Base-by-base conservation (phyloP, 2,329 filamentous ascomycete species). In the Aureobasidium sp. region DNA sequence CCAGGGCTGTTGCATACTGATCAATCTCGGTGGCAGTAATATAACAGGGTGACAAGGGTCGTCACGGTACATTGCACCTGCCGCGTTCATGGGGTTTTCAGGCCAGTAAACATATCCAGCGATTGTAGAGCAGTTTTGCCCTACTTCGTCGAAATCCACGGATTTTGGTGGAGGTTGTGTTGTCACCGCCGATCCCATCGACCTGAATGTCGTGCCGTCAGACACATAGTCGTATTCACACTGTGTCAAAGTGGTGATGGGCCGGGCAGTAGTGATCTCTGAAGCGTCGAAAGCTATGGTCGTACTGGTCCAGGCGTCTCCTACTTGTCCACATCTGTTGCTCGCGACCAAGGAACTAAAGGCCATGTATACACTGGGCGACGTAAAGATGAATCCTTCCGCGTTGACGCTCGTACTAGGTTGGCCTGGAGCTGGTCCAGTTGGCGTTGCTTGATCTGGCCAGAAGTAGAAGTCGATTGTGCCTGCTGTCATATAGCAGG, bases 311-410 rank as follows among this genome's bases (percentile, higher is more conserved):
- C 59, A 63, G 21, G 21, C 23, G 10, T 54, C 53, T 42, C 62
- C 62, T 45, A 63, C 59, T 31, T 43, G 53, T 6, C 62, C 62
- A 37, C 62, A 63, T 37, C 6, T 35, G 33, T 63, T 57, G 17
- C 38, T 58, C 27, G 62, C 62, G 13, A 25, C 47, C 10, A 63
- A 29, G 1, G 59, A 58, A 25, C 46, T 61, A 17, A 63, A 63
- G 9, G 57, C 59, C 49, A 63, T 54, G 29, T 63, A 63, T 15
- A 63, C 62, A 27, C 62, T 63, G 11, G 62, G 62, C 7, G 62
- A 63, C 4, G 61, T 63, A 33, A 63, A 61, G 19, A 54, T 63
- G 43, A 59, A 63, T 25, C 62, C 62, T 21, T 60, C 29, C 6
- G 53, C 25, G n/a, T 63, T 46, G 5, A 60, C 54, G 17, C 46